Conservation (phyloP, 2,329 filamentous ascomycete species). For the Colletotrichum sp. region DNA sequence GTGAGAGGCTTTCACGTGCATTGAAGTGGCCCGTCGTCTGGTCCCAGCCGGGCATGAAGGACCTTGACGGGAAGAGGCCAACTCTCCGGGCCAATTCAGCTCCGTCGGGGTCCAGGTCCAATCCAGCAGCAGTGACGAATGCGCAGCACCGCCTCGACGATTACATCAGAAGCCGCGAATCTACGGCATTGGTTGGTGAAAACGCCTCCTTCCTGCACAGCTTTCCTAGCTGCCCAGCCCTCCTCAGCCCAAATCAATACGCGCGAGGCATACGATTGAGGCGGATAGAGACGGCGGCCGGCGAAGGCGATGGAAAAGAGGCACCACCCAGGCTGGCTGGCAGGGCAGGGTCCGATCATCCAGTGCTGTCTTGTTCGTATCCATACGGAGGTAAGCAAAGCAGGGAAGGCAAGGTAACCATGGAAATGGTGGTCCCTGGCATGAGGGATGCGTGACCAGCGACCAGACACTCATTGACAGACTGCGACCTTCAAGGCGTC, state of each 20-base stretch:
- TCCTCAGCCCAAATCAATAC: background rate
- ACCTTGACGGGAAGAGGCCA: background rate
- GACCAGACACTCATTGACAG: background rate
- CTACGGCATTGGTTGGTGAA: background rate
- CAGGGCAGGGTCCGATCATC: background rate
- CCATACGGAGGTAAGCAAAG: background rate
- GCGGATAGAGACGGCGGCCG: background rate
- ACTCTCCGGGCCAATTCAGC: constrained; percentile 1
- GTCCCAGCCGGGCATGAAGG: background rate
- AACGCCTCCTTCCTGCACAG: background rate
- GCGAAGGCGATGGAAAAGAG: background rate
- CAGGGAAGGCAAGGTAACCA: background rate
- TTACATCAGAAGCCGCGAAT: constrained; percentile 20
- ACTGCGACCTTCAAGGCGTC: background rate
- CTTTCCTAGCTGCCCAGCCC: background rate
- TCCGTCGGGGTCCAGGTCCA: constrained; percentile 3
- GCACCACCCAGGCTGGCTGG: background rate
- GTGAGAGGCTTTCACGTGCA: background rate
- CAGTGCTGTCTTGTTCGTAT: background rate
- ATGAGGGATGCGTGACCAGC: background rate
- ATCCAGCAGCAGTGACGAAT: background rate
- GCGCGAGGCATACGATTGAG: background rate
- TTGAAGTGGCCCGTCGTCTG: background rate
- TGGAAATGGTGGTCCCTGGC: constrained; percentile 6
- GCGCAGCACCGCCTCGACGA: constrained; percentile 11